These are phyloP conservation scores for Boletus sensibilis DNA, from an alignment of 768 basidiomycete species.

Conservation along the genomic window DNA sequence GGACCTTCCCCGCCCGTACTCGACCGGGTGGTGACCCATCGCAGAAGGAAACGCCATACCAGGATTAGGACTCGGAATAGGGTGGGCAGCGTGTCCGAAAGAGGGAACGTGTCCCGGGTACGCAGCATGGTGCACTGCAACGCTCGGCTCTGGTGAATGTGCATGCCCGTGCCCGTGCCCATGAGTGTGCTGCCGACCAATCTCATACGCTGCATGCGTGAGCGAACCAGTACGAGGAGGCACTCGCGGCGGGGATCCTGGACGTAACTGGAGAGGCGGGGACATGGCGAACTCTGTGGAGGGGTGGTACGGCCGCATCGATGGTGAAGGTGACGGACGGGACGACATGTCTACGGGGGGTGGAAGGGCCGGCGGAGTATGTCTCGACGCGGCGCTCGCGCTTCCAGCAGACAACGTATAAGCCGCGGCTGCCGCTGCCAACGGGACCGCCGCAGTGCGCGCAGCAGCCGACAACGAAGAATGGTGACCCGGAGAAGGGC, in stretches of 20 bases:
- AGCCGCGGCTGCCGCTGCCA: neutral
- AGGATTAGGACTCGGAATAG: neutral
- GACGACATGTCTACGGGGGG: constrained; percentile 16
- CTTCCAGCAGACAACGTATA: neutral
- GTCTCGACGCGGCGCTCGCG: neutral
- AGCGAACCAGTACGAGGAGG: neutral
- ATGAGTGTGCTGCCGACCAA: neutral
- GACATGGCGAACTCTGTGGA: neutral
- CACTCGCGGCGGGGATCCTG: neutral
- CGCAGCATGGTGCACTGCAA: no score
- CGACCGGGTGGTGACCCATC: neutral
- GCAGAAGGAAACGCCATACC: neutral
- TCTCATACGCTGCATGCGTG: neutral
- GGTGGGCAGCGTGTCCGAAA: neutral
- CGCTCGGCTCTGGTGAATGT: neutral
- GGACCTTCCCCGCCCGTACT: neutral
- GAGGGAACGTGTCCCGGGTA: neutral
- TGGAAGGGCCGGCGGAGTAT: neutral
- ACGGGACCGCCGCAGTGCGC: neutral
- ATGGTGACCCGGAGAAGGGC: constrained; percentile 9
- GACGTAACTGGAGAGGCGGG: neutral
- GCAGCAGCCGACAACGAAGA: constrained; percentile 1
- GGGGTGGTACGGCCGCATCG: neutral
- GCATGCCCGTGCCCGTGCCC: no score
- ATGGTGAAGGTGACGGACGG: constrained; percentile 6